Conservation (phyloP, 345 rosid genomes). For the Rhizophora mangle region DNA sequence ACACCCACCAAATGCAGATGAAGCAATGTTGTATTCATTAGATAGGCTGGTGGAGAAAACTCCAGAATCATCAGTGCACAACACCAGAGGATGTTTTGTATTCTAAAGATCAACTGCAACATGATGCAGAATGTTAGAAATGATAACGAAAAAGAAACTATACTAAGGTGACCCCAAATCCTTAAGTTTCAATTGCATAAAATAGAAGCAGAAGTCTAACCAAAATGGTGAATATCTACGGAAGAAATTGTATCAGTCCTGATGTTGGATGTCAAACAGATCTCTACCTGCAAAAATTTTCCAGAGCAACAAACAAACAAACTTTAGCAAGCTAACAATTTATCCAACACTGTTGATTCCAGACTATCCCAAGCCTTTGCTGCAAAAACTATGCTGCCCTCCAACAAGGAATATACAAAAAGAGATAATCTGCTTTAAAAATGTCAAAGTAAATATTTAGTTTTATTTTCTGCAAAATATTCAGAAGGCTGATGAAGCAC, state of each 20-base stretch:
- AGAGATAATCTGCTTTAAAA: background rate
- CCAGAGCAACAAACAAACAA: background rate
- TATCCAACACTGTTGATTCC: background rate
- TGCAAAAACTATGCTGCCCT: background rate
- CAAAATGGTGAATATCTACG: slow-evolving; percentile 81
- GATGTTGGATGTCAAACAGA: slow-evolving; percentile 94
- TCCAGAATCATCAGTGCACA: slow-evolving; percentile 91
- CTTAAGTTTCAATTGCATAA: background rate
- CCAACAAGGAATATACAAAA: background rate
- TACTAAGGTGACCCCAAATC: background rate
- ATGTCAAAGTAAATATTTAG: background rate
- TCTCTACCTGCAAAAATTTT: slow-evolving; percentile 74
- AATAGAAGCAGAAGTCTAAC: slow-evolving; percentile 38
- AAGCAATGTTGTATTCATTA: slow-evolving; percentile 64
- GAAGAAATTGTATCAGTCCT: slow-evolving; percentile 76
- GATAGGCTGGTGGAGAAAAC: slow-evolving; percentile 82
- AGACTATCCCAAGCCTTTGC: background rate
- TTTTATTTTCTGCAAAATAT: background rate
- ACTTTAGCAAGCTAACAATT: background rate
- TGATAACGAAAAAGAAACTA: background rate
- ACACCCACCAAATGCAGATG: slow-evolving; percentile 68
- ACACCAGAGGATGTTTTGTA: slow-evolving; percentile 63
- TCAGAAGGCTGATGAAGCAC: background rate
- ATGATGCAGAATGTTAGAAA: background rate
- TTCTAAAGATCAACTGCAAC: slow-evolving; percentile 62